A percentile compares a stretch with the other conserved stretches of the same genome.
These are phyloP conservation scores for Aspergillus ustus DNA, from an alignment of 2,329 filamentous ascomycete species.

Conservation along the genomic window DNA sequence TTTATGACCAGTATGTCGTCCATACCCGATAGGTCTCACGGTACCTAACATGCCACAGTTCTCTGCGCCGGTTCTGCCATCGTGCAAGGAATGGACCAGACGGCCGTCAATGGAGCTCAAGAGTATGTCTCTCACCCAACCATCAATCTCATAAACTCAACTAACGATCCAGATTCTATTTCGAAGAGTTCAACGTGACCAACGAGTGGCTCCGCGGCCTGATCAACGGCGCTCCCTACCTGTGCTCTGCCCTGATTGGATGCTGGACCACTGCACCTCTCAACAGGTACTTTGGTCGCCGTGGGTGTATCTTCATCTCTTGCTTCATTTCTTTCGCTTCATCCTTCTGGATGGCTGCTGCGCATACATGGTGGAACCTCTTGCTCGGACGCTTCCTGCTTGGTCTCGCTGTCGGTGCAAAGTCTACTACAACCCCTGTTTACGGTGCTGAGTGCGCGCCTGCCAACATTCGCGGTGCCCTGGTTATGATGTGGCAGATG, in stretches of 20 bases:
- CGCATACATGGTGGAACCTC: slow-evolving; percentile 49
- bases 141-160: background rate
- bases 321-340: slow-evolving; percentile 48
- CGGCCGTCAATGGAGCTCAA: slow-evolving; percentile 54
- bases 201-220: slow-evolving; percentile 35
- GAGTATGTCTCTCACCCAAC: slow-evolving; percentile 21
- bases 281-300: slow-evolving; percentile 50
- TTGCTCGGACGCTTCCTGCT: slow-evolving; percentile 49
- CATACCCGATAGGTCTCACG: too few species aligned
- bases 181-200: slow-evolving; percentile 1
- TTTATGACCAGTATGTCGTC: slow-evolving; percentile 45
- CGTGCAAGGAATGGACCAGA: slow-evolving; percentile 60
- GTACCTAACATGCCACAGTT: slow-evolving; percentile 25
- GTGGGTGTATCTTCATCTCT: slow-evolving; percentile 52
- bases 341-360: slow-evolving; percentile 49
- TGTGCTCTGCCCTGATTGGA: slow-evolving; percentile 50
- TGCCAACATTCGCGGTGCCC: slow-evolving; percentile 53
- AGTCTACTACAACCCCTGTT: slow-evolving; percentile 52
- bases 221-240: slow-evolving; percentile 51
- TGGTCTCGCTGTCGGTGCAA: slow-evolving; percentile 48
- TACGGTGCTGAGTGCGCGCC: slow-evolving; percentile 55
- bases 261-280: slow-evolving; percentile 56
- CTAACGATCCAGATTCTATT: slow-evolving; percentile 12
- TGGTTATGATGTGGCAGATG: slow-evolving; percentile 60
- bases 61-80: slow-evolving; percentile 60